phyloP scores from a whole-genome alignment of 1,139 yeast species.

The Kluyveromyces sp. region DNA sequence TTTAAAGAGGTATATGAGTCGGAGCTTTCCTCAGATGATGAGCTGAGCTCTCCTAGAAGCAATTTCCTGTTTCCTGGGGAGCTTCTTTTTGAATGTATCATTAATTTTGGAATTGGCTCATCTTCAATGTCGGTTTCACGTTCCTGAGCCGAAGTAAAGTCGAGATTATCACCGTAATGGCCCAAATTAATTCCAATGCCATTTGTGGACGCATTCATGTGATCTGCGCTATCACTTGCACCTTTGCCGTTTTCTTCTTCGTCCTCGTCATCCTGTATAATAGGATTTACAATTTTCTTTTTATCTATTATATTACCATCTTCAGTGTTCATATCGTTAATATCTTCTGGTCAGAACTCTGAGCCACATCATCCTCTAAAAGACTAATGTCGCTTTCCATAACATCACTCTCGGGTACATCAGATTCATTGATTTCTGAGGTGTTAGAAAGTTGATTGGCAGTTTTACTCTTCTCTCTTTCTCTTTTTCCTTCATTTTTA shows the following conservation, averaged over 20 bases:
- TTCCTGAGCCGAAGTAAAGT: constrained; percentile 3
- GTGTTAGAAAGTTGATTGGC: constrained; percentile 8
- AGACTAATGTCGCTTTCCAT: constrained; percentile 22
- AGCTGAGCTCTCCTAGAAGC: too few relatives aligned
- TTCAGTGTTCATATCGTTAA: constrained; percentile 8
- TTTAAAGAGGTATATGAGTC: not conserved
- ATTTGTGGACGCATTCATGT: not conserved
- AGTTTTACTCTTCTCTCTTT: constrained; percentile 26
- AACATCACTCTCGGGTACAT: constrained; percentile 28
- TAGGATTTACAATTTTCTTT: constrained; percentile 8
- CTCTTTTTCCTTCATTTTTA: constrained; percentile 43
- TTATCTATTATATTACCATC: constrained; percentile 11
- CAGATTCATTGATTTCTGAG: constrained; percentile 9
- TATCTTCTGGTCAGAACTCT: constrained; percentile 14
- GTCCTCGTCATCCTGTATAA: constrained; percentile 10
- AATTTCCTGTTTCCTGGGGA: too few relatives aligned
- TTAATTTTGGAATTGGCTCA: not conserved
- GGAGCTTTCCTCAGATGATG: not conserved
- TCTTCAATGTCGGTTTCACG: not conserved
- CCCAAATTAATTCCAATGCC: not conserved
- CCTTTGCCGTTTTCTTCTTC: constrained; percentile 10
- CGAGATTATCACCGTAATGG: not conserved
- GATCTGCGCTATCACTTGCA: not conserved
- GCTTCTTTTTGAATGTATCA: not conserved
- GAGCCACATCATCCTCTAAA: constrained; percentile 16